These are phyloP conservation scores for Phytophthora sp. DNA, from an alignment of 352 stramenopile species.

Conservation along the genomic window DNA sequence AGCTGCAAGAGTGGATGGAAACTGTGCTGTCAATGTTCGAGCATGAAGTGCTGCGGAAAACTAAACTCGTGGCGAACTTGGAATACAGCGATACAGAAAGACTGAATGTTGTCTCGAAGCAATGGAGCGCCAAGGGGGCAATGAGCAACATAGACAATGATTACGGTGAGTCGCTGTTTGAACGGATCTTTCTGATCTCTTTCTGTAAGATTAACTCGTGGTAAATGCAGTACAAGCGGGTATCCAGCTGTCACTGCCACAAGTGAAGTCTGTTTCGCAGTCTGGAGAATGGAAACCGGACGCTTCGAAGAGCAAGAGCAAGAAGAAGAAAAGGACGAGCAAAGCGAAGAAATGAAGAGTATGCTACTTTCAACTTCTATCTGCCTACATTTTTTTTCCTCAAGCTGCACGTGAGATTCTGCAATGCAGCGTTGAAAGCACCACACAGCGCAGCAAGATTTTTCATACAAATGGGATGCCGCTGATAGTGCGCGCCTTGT, in stretches of 20 bases:
- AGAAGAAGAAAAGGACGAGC: conserved; percentile 63
- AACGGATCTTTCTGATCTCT: neutral
- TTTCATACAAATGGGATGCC: conserved; percentile 92
- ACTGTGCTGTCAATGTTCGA: conserved; percentile 73
- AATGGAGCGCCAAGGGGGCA: conserved; percentile 48
- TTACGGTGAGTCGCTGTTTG: conserved; percentile 47
- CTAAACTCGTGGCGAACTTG: conserved; percentile 50
- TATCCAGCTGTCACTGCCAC: conserved; percentile 43
- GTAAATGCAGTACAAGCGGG: conserved; percentile 45
- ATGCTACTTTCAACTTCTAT: conserved; percentile 6
- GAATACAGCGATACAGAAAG: conserved; percentile 57
- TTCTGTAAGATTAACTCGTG: neutral
- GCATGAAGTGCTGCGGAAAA: conserved; percentile 67
- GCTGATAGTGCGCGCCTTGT: conserved; percentile 88
- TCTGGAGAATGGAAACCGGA: conserved; percentile 6
- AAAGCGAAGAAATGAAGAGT: conserved; percentile 35
- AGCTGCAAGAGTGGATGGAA: conserved; percentile 79
- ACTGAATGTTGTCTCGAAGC: conserved; percentile 43
- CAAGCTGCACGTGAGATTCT: conserved; percentile 3
- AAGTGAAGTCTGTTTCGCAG: conserved; percentile 19
- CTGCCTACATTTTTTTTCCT: conserved; percentile 12
- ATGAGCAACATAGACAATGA: conserved; percentile 53
- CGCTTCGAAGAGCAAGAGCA: conserved; percentile 43
- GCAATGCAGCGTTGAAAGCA: conserved; percentile 3
- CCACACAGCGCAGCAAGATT: conserved; percentile 3